A percentile compares a stretch with the other conserved stretches of the same genome.
Conservation (phyloP, 208 protist genomes). For the Acanthamoeba sp. region DNA sequence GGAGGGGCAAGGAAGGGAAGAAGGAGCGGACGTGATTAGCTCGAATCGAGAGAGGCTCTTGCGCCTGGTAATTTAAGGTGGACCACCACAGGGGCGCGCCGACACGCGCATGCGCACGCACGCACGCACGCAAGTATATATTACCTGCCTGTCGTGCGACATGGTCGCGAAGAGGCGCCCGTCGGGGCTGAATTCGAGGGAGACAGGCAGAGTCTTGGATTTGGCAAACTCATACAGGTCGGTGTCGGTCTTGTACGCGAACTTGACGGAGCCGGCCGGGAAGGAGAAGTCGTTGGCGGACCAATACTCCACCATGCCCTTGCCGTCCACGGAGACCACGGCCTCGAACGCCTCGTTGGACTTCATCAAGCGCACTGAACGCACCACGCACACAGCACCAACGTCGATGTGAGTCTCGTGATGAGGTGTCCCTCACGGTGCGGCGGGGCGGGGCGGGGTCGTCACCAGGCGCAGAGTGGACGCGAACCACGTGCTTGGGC, state of each 20-base stretch:
- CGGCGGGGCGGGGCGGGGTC: neutral
- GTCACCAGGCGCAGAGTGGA: neutral
- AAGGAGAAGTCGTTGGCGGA: constrained; percentile 63
- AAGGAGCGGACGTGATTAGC: neutral
- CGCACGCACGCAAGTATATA: constrained; percentile 81
- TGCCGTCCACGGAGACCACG: constrained; percentile 84
- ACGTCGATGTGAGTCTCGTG: too few species aligned
- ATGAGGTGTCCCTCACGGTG: too few species aligned
- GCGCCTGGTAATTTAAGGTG: too few species aligned
- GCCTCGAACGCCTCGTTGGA: constrained; percentile 83
- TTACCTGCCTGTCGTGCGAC: constrained; percentile 79
- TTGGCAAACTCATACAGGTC: constrained; percentile 92
- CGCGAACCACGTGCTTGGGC: neutral
- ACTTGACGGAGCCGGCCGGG: constrained; percentile 75
- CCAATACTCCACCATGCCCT: constrained; percentile 92
- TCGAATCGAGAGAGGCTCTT: too few species aligned
- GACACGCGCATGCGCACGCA: too few species aligned
- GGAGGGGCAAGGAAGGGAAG: neutral
- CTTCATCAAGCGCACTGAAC: constrained; percentile 80
- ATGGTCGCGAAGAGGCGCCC: constrained; percentile 88
- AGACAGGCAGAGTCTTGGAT: constrained; percentile 85
- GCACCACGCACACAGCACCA: neutral
- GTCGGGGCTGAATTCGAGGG: constrained; percentile 85
- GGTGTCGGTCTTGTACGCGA: constrained; percentile 91
- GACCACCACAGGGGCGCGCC: too few species aligned